A percentile compares a stretch with the other conserved stretches of the same genome.
Evolutionary conservation across 768 basidiomycete genomes (phyloP).

Genomic region (Lepiota subincarnata): DNA sequence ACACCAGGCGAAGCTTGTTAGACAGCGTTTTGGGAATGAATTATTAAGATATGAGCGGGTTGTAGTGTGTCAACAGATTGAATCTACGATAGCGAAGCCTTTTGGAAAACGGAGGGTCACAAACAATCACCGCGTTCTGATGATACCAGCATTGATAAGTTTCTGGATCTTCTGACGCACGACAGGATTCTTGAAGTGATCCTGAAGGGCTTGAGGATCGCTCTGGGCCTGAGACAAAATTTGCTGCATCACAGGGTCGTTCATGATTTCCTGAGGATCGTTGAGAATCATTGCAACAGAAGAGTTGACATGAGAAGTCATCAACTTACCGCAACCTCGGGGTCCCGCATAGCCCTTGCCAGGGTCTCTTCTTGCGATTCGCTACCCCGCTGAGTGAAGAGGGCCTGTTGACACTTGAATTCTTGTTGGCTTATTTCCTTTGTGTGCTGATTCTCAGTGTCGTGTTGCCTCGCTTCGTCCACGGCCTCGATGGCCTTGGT

Average conservation of each 20-base stretch:
- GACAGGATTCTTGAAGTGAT: slow-evolving; percentile 92
- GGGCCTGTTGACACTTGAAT: slow-evolving; percentile 74
- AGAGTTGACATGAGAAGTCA: neutral
- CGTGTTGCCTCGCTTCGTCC: slow-evolving; percentile 73
- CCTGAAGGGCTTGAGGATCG: slow-evolving; percentile 84
- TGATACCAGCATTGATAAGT: slow-evolving; percentile 89
- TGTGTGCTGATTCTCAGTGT: slow-evolving; percentile 78
- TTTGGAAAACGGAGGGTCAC: neutral
- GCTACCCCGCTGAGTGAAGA: slow-evolving; percentile 71
- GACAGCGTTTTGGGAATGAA: slow-evolving; percentile 3
- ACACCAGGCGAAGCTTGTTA: neutral
- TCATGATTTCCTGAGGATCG: slow-evolving; percentile 66
- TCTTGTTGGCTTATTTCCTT: slow-evolving; percentile 81
- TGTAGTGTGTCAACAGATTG: neutral
- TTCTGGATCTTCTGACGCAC: slow-evolving; percentile 83
- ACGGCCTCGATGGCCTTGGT: slow-evolving; percentile 80
- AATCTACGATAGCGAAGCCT: slow-evolving; percentile 2
- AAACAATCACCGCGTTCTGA: slow-evolving; percentile 66
- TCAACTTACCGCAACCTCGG: slow-evolving; percentile 79
- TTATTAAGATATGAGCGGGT: neutral
- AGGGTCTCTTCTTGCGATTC: slow-evolving; percentile 94
- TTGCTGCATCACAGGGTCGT: slow-evolving; percentile 88
- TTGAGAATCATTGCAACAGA: slow-evolving; percentile 1
- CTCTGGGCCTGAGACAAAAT: slow-evolving; percentile 92
- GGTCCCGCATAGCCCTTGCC: slow-evolving; percentile 94